Evolutionary conservation across 345 rosid genomes (phyloP), one percentile per base, ranked within the genome.

Genomic region (Trapa incisa): DNA sequence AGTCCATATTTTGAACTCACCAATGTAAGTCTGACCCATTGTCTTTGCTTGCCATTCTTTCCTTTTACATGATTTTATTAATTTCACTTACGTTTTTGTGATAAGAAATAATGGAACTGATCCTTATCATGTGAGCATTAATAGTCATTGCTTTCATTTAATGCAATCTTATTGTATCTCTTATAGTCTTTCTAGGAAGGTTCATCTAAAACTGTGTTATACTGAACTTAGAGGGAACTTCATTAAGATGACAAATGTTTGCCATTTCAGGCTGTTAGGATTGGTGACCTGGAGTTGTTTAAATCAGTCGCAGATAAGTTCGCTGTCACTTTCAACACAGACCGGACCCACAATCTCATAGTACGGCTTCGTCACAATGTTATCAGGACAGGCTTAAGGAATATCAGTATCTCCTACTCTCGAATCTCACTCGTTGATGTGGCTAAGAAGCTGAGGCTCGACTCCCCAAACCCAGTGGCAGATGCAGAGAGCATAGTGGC

Each of bases 251-350:
- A 45, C 48, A 7, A 45, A 45, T 45, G 11, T 7, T 22, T 11
- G 1, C 48, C 11, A 7, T 11, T 75, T 54, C 77, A 88, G 97
- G 98, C 97, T 76, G 94, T 93, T 50, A 75, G 86, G 33, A 85
- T 88, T 71, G 98, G 98, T 22, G 94, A 92, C 72, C 79, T 92
- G 83, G 98, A 92, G 82, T 83, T 88, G 65, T 93, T 90, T 60
- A 81, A 82, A 69, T 77, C 66, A 5, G 85, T 88, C 14, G 94
- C 90, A 3, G 96, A 88, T 61, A 88, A 75, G 71, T 93, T 88
- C 76, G 71, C 88, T 80, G 82, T 74, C 54, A 85, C 86, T 58
- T 91, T 87, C 77, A 80, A 74, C 42, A 39, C 76, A 1, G 92
- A 89, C 78, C 83, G 83, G 74, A 89, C 87, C 36, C 80, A 81